Evolutionary conservation across 2,329 filamentous ascomycete species (phyloP).

Genomic region (Talaromyces albobiverticillius): DNA sequence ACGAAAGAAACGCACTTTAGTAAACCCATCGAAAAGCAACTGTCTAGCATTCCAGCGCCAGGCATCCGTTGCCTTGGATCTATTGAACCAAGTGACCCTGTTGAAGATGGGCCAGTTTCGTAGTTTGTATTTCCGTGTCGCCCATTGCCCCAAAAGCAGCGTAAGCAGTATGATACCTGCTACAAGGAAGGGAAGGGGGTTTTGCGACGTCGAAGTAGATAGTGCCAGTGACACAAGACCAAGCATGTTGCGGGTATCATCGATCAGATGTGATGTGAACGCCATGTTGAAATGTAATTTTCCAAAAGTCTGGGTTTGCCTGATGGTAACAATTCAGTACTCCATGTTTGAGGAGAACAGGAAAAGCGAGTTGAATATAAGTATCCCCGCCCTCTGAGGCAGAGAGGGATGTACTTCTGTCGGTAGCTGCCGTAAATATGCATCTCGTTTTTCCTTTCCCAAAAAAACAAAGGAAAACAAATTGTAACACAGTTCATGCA

Average conservation of each 20-base stretch:
- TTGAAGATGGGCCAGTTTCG: constrained; percentile 5
- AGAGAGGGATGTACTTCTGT: no score
- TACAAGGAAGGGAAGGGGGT: not conserved
- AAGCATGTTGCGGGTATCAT: not conserved
- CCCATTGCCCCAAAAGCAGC: constrained; percentile 5
- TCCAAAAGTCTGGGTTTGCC: no score
- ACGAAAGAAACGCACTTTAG: not conserved
- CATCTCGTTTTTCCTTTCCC: no score
- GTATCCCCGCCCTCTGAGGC: no score
- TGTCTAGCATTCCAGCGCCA: not conserved
- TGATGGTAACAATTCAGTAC: no score
- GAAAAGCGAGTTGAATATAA: no score
- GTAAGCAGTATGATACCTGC: not conserved
- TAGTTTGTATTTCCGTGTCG: not conserved
- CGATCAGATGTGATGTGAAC: not conserved
- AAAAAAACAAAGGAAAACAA: no score
- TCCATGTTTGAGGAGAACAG: no score
- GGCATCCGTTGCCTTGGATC: constrained; percentile 4
- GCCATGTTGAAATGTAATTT: not conserved
- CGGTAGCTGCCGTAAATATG: no score
- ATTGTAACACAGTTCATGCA: no score
- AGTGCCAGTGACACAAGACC: not conserved
- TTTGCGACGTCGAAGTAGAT: not conserved
- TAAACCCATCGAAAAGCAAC: constrained; percentile 9
- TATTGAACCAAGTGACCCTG: constrained; percentile 1